phyloP scores from a whole-genome alignment of 2,329 filamentous ascomycete species.

The Lachnellula occidentalis region DNA sequence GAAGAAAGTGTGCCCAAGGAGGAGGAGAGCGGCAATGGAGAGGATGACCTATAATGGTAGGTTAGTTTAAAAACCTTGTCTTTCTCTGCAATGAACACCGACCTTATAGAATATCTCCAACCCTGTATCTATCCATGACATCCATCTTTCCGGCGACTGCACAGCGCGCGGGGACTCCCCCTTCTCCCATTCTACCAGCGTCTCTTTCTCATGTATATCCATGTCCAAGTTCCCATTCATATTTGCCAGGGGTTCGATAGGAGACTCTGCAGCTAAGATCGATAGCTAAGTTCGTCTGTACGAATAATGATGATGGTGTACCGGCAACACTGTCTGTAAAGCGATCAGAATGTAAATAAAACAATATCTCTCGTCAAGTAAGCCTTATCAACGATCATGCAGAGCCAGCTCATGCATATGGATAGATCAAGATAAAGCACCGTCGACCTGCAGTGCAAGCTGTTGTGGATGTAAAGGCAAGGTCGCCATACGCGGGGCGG shows the following conservation, averaged over 20 bases:
- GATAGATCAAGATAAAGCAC: not conserved
- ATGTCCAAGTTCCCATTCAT: slow-evolving; percentile 10
- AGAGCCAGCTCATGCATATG: slow-evolving; percentile 22
- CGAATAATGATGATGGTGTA: no score
- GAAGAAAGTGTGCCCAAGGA: slow-evolving; percentile 16
- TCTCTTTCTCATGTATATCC: slow-evolving; percentile 4
- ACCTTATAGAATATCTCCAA: slow-evolving; percentile 16
- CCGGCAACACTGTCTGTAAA: no score
- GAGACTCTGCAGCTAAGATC: not conserved
- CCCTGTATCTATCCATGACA: not conserved
- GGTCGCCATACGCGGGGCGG: not conserved
- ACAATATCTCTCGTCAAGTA: no score
- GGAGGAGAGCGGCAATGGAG: slow-evolving; percentile 10
- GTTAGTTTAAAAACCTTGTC: not conserved
- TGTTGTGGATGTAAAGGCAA: not conserved
- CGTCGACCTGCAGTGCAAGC: no score
- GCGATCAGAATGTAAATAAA: no score
- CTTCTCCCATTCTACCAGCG: slow-evolving; percentile 15
- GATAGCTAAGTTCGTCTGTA: not conserved
- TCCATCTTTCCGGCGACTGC: not conserved
- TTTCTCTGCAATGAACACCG: not conserved
- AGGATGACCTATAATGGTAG: slow-evolving; percentile 12
- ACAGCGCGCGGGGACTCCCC: slow-evolving; percentile 3
- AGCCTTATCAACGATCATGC: slow-evolving; percentile 5
- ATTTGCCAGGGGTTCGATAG: not conserved